These are phyloP conservation scores for Colletotrichum euphorbiae DNA, from an alignment of 2,329 filamentous ascomycete genomes.

Conservation along the genomic window DNA sequence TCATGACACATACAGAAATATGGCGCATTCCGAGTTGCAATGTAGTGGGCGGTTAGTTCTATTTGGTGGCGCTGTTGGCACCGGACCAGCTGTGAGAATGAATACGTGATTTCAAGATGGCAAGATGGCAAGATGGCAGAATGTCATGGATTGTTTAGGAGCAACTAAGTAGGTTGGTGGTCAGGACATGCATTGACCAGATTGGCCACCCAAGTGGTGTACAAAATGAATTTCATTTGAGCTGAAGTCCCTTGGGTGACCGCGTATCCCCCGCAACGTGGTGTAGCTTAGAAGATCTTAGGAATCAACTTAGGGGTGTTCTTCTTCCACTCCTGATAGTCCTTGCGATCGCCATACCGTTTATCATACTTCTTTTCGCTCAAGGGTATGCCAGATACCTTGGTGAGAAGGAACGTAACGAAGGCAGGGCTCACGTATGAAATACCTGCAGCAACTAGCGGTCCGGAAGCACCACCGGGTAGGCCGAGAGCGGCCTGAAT, in stretches of 20 bases:
- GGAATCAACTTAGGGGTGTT: conserved; percentile 74
- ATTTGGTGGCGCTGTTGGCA: conserved; percentile 39
- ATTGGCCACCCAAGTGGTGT: neutral
- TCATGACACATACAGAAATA: neutral
- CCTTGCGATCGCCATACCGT: conserved; percentile 70
- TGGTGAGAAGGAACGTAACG: conserved; percentile 70
- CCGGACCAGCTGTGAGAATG: neutral
- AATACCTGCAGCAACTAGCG: conserved; percentile 52
- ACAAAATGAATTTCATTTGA: neutral
- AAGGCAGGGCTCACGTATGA: conserved; percentile 73
- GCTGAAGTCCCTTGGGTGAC: no score
- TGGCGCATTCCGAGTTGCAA: conserved; percentile 13
- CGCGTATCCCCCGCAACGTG: no score
- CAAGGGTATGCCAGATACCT: conserved; percentile 73
- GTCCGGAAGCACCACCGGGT: conserved; percentile 52
- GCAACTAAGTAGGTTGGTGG: neutral
- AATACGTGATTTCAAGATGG: neutral
- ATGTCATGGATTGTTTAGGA: neutral
- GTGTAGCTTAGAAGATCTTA: conserved; percentile 59
- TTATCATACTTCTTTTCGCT: conserved; percentile 78
- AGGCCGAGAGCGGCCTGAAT: conserved; percentile 70
- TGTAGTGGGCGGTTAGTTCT: conserved; percentile 42
- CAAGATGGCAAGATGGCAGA: neutral
- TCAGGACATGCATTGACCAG: neutral
- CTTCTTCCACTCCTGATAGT: conserved; percentile 76